Conservation (phyloP, 1,139 yeast species). For the Yamadazyma epiphylla region DNA sequence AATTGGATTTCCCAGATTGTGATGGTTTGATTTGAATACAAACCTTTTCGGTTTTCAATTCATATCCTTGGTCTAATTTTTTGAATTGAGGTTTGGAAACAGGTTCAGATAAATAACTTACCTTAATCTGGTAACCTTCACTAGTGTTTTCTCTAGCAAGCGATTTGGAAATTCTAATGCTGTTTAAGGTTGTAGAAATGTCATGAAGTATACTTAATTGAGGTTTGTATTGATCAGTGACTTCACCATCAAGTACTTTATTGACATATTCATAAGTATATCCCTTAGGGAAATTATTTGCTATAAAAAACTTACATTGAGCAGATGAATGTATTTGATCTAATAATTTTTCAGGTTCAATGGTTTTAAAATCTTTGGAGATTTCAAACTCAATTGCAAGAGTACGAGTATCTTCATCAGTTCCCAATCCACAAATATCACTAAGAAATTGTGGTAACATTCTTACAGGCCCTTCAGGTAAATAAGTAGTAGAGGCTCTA, state of each 20-base stretch:
- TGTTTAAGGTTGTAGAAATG: conserved; percentile 24
- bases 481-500: conserved; percentile 67
- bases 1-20: conserved; percentile 32
- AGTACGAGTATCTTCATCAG: conserved; percentile 36
- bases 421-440: conserved; percentile 56
- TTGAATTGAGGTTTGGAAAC: not conserved
- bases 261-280: conserved; percentile 38
- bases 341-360: conserved; percentile 7
- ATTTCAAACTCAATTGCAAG: conserved; percentile 29
- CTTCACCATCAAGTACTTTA: conserved; percentile 20
- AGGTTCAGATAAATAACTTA: conserved; percentile 1
- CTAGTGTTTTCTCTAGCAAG: not conserved
- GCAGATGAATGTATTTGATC: conserved; percentile 15
- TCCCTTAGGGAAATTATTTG: conserved; percentile 28
- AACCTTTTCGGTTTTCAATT: conserved; percentile 8
- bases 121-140: conserved; percentile 2
- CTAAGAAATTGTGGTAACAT: conserved; percentile 70
- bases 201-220: conserved; percentile 27
- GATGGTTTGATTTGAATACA: conserved; percentile 4
- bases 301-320: conserved; percentile 19
- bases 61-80: conserved; percentile 13
- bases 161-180: conserved; percentile 16
- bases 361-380: conserved; percentile 14
- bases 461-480: conserved; percentile 59
- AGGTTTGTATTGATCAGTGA: conserved; percentile 15